Evolutionary conservation across 2,329 filamentous ascomycete species (phyloP).

Genomic region (Nemania bipapillata): DNA sequence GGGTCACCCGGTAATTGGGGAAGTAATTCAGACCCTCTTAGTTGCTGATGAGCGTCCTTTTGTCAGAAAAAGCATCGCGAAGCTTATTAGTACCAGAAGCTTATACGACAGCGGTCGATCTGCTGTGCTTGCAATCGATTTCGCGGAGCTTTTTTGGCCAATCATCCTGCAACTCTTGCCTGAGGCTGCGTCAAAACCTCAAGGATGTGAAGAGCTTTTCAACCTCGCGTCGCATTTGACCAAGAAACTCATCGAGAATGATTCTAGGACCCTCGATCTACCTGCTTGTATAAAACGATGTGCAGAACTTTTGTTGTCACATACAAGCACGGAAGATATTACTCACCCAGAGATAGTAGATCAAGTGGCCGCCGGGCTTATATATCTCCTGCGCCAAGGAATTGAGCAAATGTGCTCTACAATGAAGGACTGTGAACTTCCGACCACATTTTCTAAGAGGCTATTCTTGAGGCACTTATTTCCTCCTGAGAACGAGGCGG

Average conservation of each 20-base stretch:
- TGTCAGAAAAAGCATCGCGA: slow-evolving; percentile 54
- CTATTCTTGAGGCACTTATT: slow-evolving; percentile 75
- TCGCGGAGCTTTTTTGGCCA: slow-evolving; percentile 62
- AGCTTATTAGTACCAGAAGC: slow-evolving; percentile 48
- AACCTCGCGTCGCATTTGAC: slow-evolving; percentile 44
- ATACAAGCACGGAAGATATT: slow-evolving; percentile 52
- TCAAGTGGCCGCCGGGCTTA: slow-evolving; percentile 53
- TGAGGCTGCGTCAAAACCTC: slow-evolving; percentile 49
- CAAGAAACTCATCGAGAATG: slow-evolving; percentile 46
- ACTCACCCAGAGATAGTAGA: slow-evolving; percentile 54
- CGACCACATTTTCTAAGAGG: slow-evolving; percentile 54
- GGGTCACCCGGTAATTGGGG: slow-evolving; percentile 43
- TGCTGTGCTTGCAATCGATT: slow-evolving; percentile 52
- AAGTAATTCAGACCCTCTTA: slow-evolving; percentile 53
- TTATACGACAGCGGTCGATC: slow-evolving; percentile 42
- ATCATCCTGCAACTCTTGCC: slow-evolving; percentile 54
- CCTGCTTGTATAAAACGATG: slow-evolving; percentile 43
- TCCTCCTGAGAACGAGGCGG: slow-evolving; percentile 58
- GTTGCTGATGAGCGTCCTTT: slow-evolving; percentile 52
- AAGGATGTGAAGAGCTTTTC: slow-evolving; percentile 58
- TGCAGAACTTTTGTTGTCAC: slow-evolving; percentile 44
- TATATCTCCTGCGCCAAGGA: slow-evolving; percentile 51
- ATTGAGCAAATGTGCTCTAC: slow-evolving; percentile 46
- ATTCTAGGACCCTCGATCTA: slow-evolving; percentile 44
- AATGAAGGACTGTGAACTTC: slow-evolving; percentile 38